Percentiles rank a stretch among this genome's conserved stretches.
These are phyloP conservation scores for Vigna reflexopilosa DNA, from an alignment of 306 rosid genomes.

Conservation along the genomic window DNA sequence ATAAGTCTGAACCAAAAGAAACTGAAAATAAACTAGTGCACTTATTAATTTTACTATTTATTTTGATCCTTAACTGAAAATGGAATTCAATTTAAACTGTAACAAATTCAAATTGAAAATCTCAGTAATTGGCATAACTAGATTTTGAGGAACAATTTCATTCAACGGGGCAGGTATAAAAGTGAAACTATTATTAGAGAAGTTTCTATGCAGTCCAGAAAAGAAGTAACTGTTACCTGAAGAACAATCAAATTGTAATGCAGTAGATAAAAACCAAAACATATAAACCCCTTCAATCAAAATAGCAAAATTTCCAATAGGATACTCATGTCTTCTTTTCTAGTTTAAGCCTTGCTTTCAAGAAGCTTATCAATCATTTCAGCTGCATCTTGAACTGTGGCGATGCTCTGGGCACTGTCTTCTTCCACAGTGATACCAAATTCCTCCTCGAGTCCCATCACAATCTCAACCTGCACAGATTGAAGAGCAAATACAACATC, in stretches of 20 bases:
- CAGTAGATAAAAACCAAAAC: conserved; percentile 1
- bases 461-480: conserved; percentile 84
- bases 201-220: conserved; percentile 23
- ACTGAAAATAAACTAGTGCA: too few species aligned
- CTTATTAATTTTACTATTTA: too few species aligned
- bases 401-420: conserved; percentile 88
- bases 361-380: conserved; percentile 83
- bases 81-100: too few species aligned
- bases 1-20: too few species aligned
- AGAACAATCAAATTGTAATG: conserved; percentile 37
- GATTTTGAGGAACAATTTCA: conserved; percentile 2
- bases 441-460: conserved; percentile 96
- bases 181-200: conserved; percentile 28
- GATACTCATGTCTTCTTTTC: conserved; percentile 24
- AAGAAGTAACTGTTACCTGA: conserved; percentile 41
- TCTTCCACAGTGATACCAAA: conserved; percentile 79
- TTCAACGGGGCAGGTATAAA: conserved; percentile 5
- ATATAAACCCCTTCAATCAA: conserved; percentile 20
- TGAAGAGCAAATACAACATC: conserved; percentile 18
- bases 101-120: too few species aligned
- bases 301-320: conserved; percentile 32
- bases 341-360: conserved; percentile 53
- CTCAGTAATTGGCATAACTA: background rate
- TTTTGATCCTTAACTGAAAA: too few species aligned
- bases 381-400: conserved; percentile 96